Conservation (phyloP, 441 rosid genomes). For the Adansonia gregorii region DNA sequence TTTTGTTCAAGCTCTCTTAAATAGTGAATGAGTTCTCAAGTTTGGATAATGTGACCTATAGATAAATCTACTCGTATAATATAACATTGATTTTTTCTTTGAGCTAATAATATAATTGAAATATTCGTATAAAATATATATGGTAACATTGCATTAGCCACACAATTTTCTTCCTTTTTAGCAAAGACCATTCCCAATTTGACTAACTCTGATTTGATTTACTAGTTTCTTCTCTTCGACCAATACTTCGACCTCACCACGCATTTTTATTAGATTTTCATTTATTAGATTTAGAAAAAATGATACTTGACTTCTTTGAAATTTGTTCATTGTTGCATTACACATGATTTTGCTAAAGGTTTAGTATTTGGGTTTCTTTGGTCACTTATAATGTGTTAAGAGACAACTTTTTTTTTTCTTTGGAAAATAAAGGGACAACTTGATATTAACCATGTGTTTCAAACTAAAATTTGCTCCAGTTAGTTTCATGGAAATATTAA, state of each 20-base stretch:
- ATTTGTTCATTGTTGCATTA: constrained; percentile 1
- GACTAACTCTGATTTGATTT: not conserved
- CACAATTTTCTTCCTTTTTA: not conserved
- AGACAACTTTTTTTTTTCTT: too few species aligned
- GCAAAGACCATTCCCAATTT: not conserved
- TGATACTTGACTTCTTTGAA: not conserved
- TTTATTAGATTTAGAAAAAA: not conserved
- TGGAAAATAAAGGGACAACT: not conserved
- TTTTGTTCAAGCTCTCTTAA: too few species aligned
- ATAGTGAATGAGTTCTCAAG: too few species aligned
- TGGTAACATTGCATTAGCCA: not conserved
- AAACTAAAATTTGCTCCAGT: not conserved
- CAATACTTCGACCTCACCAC: not conserved
- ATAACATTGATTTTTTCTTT: not conserved
- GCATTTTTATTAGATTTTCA: not conserved
- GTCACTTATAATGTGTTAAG: not conserved
- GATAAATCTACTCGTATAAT: not conserved
- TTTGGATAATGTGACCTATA: too few species aligned
- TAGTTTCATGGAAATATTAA: not conserved
- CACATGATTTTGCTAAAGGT: not conserved
- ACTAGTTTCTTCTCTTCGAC: not conserved
- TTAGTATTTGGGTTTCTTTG: not conserved
- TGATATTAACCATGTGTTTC: not conserved
- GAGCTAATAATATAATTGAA: not conserved
- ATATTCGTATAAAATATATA: not conserved